Base-by-base conservation (phyloP, 2,329 filamentous ascomycete species). In the Epichloe amarillans region DNA sequence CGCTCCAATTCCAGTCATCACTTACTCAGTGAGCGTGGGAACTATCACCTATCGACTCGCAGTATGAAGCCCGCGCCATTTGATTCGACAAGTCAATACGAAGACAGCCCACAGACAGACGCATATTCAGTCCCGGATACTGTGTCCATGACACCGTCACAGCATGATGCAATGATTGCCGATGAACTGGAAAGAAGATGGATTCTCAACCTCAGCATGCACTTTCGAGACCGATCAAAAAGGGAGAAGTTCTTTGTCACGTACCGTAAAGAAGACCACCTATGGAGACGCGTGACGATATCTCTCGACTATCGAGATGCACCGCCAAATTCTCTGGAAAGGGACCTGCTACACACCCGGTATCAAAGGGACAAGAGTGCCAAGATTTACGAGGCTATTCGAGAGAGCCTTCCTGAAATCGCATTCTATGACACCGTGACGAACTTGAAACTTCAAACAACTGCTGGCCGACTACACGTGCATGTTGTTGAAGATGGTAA, bases 181-280 rank as follows among this genome's bases (percentile, higher is more conserved):
- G 80, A 86, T 55, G 91, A 97, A 66, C 76, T 96, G 50, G 89
- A 96, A 61, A 79, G 76, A 54, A 83, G 79, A 61, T 98, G 93
- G 93, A 97, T 98, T 53, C 73, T 98, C 58, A 98, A 98, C 62
- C 76, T 97, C 53, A 96, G 89, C 68, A 96, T 98, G 93, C 89
- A 95, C 66, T 98, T 96, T 66, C 82, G 90, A 53, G 93, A 98
- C 69, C 84, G 85, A 60, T 94, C 90, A 12, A 86, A 87, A 59
- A 80, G 42, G 93, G 93, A 98, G 66, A 98, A 98, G 66, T 97
- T 97, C 72, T 98, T 97, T 66, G 83, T 98, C 55, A 97, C 93
- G 0, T 98, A 87, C 64, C 87, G 89, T 46, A 85, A 95, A 64
- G 77, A 79, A 46, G 82, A 87, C 4, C 84, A 80, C 55, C 73